Percentiles rank a stretch among this genome's conserved stretches.
Conservation (phyloP, 2,329 filamentous ascomycete genomes). For the Hymenoscyphus fructigenus region DNA sequence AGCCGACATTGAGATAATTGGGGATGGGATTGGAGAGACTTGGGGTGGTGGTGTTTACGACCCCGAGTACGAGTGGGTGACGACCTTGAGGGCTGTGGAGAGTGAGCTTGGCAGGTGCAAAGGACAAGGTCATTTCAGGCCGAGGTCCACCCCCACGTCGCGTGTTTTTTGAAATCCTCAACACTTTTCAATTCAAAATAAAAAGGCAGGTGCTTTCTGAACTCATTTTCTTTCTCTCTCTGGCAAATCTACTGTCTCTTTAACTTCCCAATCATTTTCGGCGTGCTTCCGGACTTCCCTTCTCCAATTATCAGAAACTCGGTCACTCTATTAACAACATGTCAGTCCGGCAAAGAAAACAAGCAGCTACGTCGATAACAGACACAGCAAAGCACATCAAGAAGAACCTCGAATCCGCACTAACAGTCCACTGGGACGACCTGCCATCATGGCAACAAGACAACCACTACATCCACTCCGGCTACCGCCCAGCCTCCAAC, state of each 20-base stretch:
- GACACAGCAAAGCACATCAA: conserved; percentile 30
- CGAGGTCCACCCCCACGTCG: conserved; percentile 7
- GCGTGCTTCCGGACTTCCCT: not conserved
- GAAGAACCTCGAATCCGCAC: conserved; percentile 39
- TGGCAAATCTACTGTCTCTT: not conserved
- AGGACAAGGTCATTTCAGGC: not conserved
- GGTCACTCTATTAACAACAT: conserved; percentile 19
- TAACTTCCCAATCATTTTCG: not conserved
- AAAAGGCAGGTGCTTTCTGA: not conserved
- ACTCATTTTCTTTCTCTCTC: not conserved
- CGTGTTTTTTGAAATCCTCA: conserved; percentile 2
- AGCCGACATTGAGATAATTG: conserved; percentile 27
- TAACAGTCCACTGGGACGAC: conserved; percentile 51
- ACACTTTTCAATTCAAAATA: conserved; percentile 4
- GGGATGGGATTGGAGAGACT: conserved; percentile 7
- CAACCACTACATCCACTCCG: conserved; percentile 67
- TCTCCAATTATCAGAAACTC: not conserved
- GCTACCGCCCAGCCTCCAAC: conserved; percentile 63
- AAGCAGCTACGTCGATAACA: conserved; percentile 19
- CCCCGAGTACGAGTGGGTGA: not conserved
- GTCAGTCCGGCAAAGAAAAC: conserved; percentile 31
- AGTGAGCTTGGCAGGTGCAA: not conserved
- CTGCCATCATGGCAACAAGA: conserved; percentile 57
- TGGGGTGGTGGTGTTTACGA: not conserved
- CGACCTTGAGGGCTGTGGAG: not conserved